Percentiles rank a stretch among this genome's conserved stretches.
Conservation (phyloP, 352 stramenopile genomes). For the Globisporangium iwayamae region DNA sequence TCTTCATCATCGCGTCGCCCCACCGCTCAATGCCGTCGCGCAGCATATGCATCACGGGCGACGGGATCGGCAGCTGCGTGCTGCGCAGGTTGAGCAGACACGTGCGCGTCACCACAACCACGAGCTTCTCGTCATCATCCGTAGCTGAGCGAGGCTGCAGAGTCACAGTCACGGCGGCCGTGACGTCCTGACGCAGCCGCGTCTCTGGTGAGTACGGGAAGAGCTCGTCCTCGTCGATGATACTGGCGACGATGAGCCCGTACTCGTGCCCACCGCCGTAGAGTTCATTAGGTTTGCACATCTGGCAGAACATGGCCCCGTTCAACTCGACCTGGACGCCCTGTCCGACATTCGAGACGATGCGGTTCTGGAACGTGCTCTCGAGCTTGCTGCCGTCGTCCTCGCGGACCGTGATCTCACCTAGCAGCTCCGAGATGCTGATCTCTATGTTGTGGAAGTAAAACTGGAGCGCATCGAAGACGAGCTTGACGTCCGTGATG, state of each 20-base stretch:
- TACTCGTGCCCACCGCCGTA: background rate
- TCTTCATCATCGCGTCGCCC: slow-evolving; percentile 15
- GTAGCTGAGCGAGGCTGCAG: background rate
- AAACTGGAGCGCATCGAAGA: slow-evolving; percentile 36
- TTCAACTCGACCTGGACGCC: slow-evolving; percentile 8
- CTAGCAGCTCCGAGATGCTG: slow-evolving; percentile 37
- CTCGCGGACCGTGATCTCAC: slow-evolving; percentile 12
- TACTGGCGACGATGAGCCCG: slow-evolving; percentile 3
- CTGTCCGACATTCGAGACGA: slow-evolving; percentile 28
- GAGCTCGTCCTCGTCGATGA: slow-evolving; percentile 9
- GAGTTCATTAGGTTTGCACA: background rate
- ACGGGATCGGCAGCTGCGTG: background rate
- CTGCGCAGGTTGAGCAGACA: slow-evolving; percentile 1
- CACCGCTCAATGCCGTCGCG: slow-evolving; percentile 7
- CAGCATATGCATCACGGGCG: slow-evolving; percentile 1
- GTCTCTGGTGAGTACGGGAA: slow-evolving; percentile 8
- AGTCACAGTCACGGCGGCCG: background rate
- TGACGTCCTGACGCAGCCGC: slow-evolving; percentile 9
- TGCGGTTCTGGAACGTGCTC: slow-evolving; percentile 8
- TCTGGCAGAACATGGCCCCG: slow-evolving; percentile 5
- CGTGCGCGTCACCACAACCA: slow-evolving; percentile 4
- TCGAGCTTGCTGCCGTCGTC: slow-evolving; percentile 12
- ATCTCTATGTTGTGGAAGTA: slow-evolving; percentile 52
- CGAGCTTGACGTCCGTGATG: slow-evolving; percentile 30
- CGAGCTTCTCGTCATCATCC: background rate